Percentiles rank a stretch among this genome's conserved stretches.
These are phyloP conservation scores for Lanmaoa pseudosensibilis DNA, from an alignment of 768 basidiomycete species.

Conservation along the genomic window DNA sequence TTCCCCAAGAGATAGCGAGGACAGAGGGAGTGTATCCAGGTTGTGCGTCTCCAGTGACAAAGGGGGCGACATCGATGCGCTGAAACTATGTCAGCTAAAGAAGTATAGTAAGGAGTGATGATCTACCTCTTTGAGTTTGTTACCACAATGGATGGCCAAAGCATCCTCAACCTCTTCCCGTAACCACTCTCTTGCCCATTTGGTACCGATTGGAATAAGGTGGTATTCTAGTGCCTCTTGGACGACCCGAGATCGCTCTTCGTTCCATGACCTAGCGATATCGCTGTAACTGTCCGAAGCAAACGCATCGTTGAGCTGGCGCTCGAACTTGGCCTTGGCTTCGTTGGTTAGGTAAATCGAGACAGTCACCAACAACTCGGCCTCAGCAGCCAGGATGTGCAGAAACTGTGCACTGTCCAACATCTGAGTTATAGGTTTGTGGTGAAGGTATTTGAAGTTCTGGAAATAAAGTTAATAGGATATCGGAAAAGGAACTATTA, in stretches of 20 bases:
- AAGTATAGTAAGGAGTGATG: slow-evolving; percentile 5
- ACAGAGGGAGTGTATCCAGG: slow-evolving; percentile 75
- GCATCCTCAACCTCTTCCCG: slow-evolving; percentile 89
- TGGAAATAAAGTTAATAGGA: slow-evolving; percentile 31
- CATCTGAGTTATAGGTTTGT: slow-evolving; percentile 75
- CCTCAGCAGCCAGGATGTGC: slow-evolving; percentile 86
- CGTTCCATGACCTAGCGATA: slow-evolving; percentile 89
- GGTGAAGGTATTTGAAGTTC: slow-evolving; percentile 92
- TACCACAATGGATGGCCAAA: slow-evolving; percentile 66
- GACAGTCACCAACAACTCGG: slow-evolving; percentile 82
- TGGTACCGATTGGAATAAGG: slow-evolving; percentile 80
- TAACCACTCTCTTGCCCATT: slow-evolving; percentile 87
- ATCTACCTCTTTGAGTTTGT: slow-evolving; percentile 69
- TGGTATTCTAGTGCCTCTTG: slow-evolving; percentile 77
- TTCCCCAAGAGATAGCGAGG: slow-evolving; percentile 90
- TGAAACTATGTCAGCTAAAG: slow-evolving; percentile 34
- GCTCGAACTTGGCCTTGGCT: slow-evolving; percentile 66
- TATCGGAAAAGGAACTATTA: not conserved
- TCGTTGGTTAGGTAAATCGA: slow-evolving; percentile 65
- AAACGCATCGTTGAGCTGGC: slow-evolving; percentile 77
- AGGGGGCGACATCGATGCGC: slow-evolving; percentile 86
- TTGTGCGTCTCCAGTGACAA: slow-evolving; percentile 57
- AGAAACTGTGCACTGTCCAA: slow-evolving; percentile 77
- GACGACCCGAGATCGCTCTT: slow-evolving; percentile 74
- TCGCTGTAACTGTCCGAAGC: slow-evolving; percentile 83